Percentiles rank a stretch among this genome's conserved stretches.
These are phyloP conservation scores for Phytopythium vexans DNA, from an alignment of 352 stramenopile genomes.

Conservation along the genomic window DNA sequence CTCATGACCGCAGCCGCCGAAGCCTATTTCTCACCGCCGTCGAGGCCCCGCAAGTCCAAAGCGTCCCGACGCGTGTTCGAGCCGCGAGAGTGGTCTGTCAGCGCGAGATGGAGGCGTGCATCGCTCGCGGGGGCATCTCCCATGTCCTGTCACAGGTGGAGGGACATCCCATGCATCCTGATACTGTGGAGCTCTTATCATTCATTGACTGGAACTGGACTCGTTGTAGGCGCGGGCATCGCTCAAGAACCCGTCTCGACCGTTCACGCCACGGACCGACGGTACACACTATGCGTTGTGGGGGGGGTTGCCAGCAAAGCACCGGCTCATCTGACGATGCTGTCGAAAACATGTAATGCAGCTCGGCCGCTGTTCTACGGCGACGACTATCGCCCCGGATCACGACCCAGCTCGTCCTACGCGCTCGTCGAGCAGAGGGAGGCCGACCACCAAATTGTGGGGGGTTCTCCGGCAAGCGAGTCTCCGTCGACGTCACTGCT, in stretches of 20 bases:
- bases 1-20: background rate
- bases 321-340: background rate
- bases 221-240: slow-evolving; percentile 55
- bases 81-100: background rate
- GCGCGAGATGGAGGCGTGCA: slow-evolving; percentile 60
- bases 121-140: slow-evolving; percentile 73
- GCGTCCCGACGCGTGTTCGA: too few species aligned
- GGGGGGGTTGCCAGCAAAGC: background rate
- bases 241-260: slow-evolving; percentile 78
- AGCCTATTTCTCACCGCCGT: background rate
- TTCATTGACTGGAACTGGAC: background rate
- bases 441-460: slow-evolving; percentile 19
- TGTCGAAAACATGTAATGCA: background rate
- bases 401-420: slow-evolving; percentile 66
- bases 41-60: too few species aligned
- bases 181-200: background rate
- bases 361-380: slow-evolving; percentile 65
- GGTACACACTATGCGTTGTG: slow-evolving; percentile 11
- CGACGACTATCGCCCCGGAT: slow-evolving; percentile 70
- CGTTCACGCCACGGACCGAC: slow-evolving; percentile 63
- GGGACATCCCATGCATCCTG: background rate
- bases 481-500: slow-evolving; percentile 12
- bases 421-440: slow-evolving; percentile 39
- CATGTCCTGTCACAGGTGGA: slow-evolving; percentile 70
- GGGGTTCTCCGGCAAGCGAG: slow-evolving; percentile 1